Conservation (phyloP, 495 filamentous ascomycete genomes). For the Polyplosphaeria fusca region DNA sequence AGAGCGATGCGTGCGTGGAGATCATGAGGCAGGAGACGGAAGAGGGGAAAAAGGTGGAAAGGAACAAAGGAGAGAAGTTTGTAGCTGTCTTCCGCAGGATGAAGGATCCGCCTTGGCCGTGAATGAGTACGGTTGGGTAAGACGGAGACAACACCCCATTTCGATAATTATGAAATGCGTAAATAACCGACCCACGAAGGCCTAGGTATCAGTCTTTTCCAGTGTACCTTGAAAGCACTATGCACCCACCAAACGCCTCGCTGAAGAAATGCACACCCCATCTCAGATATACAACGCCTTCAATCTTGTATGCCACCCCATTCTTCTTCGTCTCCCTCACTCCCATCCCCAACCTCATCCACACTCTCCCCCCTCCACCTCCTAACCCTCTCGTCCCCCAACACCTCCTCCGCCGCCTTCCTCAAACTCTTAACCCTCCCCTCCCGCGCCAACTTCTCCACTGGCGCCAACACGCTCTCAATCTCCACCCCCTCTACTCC, state of each 20-base stretch:
- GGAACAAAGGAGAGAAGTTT: slow-evolving; percentile 84
- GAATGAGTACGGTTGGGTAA: too few species aligned
- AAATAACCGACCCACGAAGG: too few species aligned
- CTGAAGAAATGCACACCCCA: slow-evolving; percentile 10
- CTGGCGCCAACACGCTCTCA: slow-evolving; percentile 56
- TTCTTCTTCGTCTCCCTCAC: slow-evolving; percentile 53
- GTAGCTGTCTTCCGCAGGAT: slow-evolving; percentile 79
- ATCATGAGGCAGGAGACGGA: slow-evolving; percentile 87
- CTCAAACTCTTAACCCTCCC: slow-evolving; percentile 71
- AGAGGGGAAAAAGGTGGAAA: slow-evolving; percentile 93
- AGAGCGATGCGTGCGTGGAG: slow-evolving; percentile 68
- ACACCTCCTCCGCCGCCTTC: slow-evolving; percentile 63
- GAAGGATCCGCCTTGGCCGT: slow-evolving; percentile 73
- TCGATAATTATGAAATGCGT: too few species aligned
- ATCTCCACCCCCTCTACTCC: slow-evolving; percentile 50
- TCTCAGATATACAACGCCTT: slow-evolving; percentile 9
- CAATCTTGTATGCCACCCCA: slow-evolving; percentile 75
- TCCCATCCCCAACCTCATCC: slow-evolving; percentile 48
- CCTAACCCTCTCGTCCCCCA: slow-evolving; percentile 71
- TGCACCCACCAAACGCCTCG: slow-evolving; percentile 23
- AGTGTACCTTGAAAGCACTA: background rate
- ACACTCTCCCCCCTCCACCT: slow-evolving; percentile 48
- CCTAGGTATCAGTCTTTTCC: too few species aligned
- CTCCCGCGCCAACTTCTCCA: slow-evolving; percentile 54
- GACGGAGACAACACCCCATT: too few species aligned